Conservation (phyloP, 1,139 yeast species). For the Saccharomyces hybrid region DNA sequence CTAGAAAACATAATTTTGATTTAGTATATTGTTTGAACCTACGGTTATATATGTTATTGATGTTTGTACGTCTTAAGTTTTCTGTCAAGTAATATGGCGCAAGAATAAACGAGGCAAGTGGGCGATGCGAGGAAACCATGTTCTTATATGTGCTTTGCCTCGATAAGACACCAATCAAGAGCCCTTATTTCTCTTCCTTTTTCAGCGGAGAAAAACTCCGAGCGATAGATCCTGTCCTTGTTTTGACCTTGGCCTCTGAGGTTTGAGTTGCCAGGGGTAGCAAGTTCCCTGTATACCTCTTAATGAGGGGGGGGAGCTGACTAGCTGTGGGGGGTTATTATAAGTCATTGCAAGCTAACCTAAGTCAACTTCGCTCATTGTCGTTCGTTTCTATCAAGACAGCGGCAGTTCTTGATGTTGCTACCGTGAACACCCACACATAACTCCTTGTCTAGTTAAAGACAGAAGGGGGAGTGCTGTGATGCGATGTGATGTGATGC, state of each 20-base stretch:
- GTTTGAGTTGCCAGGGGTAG: background rate
- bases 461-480: background rate
- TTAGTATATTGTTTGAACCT: constrained; percentile 1
- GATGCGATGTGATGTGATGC: background rate
- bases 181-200: background rate
- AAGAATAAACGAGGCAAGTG: background rate
- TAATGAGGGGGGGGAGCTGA: background rate
- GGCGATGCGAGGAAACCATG: background rate
- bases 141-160: background rate
- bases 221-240: background rate
- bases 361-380: background rate
- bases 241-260: background rate
- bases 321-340: background rate
- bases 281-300: background rate
- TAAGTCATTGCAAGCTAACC: background rate
- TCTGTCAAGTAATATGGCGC: too few relatives aligned
- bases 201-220: background rate
- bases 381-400: too few relatives aligned
- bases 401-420: too few relatives aligned
- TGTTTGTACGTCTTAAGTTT: too few relatives aligned
- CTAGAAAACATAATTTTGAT: constrained; percentile 11
- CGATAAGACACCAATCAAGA: background rate
- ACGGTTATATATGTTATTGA: background rate
- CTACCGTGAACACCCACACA: background rate
- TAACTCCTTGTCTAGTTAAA: background rate